These are phyloP conservation scores for Penicillium alfredii DNA, from an alignment of 495 filamentous ascomycete genomes.

Conservation along the genomic window DNA sequence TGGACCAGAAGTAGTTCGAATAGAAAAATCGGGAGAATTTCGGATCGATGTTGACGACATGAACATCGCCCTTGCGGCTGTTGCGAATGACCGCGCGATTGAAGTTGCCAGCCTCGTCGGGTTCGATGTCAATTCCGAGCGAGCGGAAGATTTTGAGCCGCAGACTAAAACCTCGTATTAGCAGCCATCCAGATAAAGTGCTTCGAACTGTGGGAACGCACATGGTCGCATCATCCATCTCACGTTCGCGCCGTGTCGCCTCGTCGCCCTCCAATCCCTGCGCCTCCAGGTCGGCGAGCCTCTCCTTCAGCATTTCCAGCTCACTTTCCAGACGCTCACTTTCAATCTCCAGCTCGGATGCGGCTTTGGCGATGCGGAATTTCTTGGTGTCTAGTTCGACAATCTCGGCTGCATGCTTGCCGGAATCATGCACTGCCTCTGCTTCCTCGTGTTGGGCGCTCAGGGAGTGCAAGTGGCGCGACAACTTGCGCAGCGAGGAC, in stretches of 20 bases:
- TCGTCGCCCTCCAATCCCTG: constrained; percentile 66
- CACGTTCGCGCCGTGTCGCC: constrained; percentile 52
- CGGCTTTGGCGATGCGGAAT: constrained; percentile 86
- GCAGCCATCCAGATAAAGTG: constrained; percentile 2
- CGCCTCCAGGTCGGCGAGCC: constrained; percentile 74
- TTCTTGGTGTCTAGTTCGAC: constrained; percentile 86
- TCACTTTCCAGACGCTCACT: constrained; percentile 80
- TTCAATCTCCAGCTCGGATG: constrained; percentile 84
- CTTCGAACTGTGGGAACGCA: too few species aligned
- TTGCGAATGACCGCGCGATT: constrained; percentile 83
- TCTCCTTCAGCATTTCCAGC: constrained; percentile 65
- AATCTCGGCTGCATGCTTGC: constrained; percentile 73
- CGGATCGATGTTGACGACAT: constrained; percentile 89
- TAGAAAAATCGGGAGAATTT: constrained; percentile 92
- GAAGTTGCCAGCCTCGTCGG: constrained; percentile 75
- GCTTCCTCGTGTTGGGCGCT: constrained; percentile 65
- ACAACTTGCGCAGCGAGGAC: constrained; percentile 63
- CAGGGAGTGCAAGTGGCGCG: constrained; percentile 63
- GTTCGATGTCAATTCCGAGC: constrained; percentile 82
- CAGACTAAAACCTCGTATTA: constrained; percentile 43
- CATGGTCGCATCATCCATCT: constrained; percentile 53
- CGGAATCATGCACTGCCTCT: constrained; percentile 60
- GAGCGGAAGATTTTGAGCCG: constrained; percentile 88
- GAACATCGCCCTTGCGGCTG: constrained; percentile 80
- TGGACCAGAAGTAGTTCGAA: constrained; percentile 92